Evolutionary conservation across 768 basidiomycete genomes (phyloP).

Genomic region (Kwoniella dejecticola): DNA sequence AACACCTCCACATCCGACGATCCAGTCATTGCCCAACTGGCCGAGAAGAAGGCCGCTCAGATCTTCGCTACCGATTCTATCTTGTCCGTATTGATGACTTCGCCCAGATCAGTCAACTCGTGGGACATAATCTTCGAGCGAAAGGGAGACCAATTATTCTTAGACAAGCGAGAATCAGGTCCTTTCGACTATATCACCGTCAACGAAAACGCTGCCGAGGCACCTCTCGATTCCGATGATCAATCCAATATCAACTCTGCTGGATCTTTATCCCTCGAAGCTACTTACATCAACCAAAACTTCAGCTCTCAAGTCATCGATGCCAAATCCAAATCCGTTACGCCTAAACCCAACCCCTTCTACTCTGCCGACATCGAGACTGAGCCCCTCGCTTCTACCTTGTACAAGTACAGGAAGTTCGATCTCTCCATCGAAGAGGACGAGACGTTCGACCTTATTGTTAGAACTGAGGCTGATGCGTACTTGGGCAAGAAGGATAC

Average conservation of each 20-base stretch:
- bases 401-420: slow-evolving; percentile 93
- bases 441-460: slow-evolving; percentile 75
- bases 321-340: slow-evolving; percentile 70
- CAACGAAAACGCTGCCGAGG: slow-evolving; percentile 96
- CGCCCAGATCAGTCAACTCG: slow-evolving; percentile 90
- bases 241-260: slow-evolving; percentile 87
- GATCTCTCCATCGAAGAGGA: slow-evolving; percentile 88
- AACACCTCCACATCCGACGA: slow-evolving; percentile 98
- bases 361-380: slow-evolving; percentile 83
- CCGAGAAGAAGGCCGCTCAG: slow-evolving; percentile 70
- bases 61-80: slow-evolving; percentile 96
- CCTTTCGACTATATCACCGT: slow-evolving; percentile 96
- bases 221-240: slow-evolving; percentile 68
- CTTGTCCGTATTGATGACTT: slow-evolving; percentile 92
- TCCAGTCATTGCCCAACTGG: slow-evolving; percentile 91
- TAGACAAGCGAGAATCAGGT: slow-evolving; percentile 92
- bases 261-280: slow-evolving; percentile 89
- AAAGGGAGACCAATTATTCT: slow-evolving; percentile 88
- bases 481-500: slow-evolving; percentile 67
- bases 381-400: slow-evolving; percentile 91
- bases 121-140: slow-evolving; percentile 98
- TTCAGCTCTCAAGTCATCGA: slow-evolving; percentile 94
- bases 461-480: slow-evolving; percentile 95
- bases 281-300: slow-evolving; percentile 98
- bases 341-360: slow-evolving; percentile 91